These are phyloP conservation scores for Escallonia herrerae DNA, from an alignment of 129 eudicot genomes.

Conservation along the genomic window DNA sequence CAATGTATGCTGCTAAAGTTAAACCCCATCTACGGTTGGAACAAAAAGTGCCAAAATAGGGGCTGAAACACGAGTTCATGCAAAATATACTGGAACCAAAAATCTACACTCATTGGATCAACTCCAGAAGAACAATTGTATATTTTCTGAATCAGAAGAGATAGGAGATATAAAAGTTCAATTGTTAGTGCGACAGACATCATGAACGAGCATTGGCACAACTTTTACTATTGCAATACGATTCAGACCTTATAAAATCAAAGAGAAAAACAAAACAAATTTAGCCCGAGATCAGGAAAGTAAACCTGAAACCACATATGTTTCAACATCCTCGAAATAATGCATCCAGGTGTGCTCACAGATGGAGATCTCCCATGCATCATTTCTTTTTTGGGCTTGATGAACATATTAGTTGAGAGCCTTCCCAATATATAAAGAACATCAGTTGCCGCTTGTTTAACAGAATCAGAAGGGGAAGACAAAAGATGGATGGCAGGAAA, in stretches of 20 bases:
- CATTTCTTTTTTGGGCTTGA: conserved; percentile 29
- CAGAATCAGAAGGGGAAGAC: conserved; percentile 69
- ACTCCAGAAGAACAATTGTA: too few species aligned
- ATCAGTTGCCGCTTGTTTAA: conserved; percentile 74
- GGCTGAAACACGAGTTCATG: too few species aligned
- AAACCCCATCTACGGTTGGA: too few species aligned
- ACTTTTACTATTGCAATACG: not conserved
- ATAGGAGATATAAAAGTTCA: too few species aligned
- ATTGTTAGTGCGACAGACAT: not conserved
- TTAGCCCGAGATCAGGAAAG: conserved; percentile 18
- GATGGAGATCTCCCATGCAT: conserved; percentile 27
- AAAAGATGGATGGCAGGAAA: conserved; percentile 74
- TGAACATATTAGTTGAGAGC: conserved; percentile 28
- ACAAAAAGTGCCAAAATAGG: too few species aligned
- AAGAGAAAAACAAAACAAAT: conserved; percentile 3
- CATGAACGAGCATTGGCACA: not conserved
- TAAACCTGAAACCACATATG: conserved; percentile 78
- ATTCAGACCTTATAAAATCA: not conserved
- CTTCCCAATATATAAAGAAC: conserved; percentile 52
- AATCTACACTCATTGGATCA: too few species aligned
- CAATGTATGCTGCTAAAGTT: too few species aligned
- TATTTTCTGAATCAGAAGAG: too few species aligned
- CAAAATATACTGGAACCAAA: too few species aligned
- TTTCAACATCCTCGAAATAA: conserved; percentile 52
- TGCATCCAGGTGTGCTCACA: conserved; percentile 54